phyloP scores from a whole-genome alignment of 78 protist species.

The Trichosphaerium sp. region DNA sequence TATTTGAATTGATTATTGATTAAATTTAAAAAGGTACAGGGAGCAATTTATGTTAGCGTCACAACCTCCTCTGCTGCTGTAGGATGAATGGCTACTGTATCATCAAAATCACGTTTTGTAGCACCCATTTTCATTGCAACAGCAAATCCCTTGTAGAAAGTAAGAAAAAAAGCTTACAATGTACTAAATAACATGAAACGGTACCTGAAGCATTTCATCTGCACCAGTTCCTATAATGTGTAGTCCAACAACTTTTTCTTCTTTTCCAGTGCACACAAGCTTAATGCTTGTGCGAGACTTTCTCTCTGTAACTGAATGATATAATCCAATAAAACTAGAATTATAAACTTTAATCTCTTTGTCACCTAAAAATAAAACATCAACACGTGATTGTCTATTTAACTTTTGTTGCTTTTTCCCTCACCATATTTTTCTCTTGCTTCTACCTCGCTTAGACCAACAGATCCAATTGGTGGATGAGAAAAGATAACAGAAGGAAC shows the following conservation, averaged over 20 bases:
- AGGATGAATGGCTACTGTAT: conserved; percentile 79
- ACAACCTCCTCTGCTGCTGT: conserved; percentile 73
- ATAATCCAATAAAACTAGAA: conserved; percentile 52
- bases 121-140: conserved; percentile 81
- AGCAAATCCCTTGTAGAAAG: conserved; percentile 80
- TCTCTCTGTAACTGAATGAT: conserved; percentile 35
- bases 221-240: conserved; percentile 75
- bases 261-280: conserved; percentile 51
- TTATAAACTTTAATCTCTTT: conserved; percentile 4
- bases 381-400: too few relatives aligned
- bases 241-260: conserved; percentile 77
- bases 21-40: too few relatives aligned
- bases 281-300: conserved; percentile 75
- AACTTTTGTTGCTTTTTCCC: too few relatives aligned
- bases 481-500: conserved; percentile 72
- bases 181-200: too few relatives aligned
- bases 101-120: conserved; percentile 62
- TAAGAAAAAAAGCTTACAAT: too few relatives aligned
- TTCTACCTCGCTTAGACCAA: conserved; percentile 73
- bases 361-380: too few relatives aligned
- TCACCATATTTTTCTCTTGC: conserved; percentile 52
- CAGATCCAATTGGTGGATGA: conserved; percentile 85
- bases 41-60: conserved; percentile 42
- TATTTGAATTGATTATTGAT: too few relatives aligned
- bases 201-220: conserved; percentile 87